Percentiles rank a stretch among this genome's conserved stretches.
Conservation (phyloP, 768 basidiomycete genomes). For the Panellus pusillus region DNA sequence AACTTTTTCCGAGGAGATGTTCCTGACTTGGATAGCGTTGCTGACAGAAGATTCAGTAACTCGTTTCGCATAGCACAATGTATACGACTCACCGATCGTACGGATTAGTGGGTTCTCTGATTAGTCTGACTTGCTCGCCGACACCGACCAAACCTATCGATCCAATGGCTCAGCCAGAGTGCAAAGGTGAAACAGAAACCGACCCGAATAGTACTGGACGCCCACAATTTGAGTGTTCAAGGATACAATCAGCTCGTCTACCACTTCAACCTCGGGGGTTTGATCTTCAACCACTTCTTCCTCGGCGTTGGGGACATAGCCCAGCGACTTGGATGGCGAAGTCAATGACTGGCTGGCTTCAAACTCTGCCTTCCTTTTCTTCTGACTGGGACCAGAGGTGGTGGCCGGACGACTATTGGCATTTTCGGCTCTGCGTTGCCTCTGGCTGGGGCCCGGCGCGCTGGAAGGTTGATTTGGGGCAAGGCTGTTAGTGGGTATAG, state of each 20-base stretch:
- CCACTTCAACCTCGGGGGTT: slow-evolving; percentile 44
- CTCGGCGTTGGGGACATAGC: slow-evolving; percentile 20
- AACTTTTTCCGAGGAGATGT: slow-evolving; percentile 73
- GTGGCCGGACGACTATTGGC: neutral
- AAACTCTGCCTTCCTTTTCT: slow-evolving; percentile 44
- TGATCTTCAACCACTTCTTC: slow-evolving; percentile 47
- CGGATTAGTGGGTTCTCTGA: slow-evolving; percentile 63
- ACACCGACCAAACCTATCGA: slow-evolving; percentile 72
- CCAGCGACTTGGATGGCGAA: slow-evolving; percentile 19
- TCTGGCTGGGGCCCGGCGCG: slow-evolving; percentile 27
- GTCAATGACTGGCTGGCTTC: slow-evolving; percentile 18
- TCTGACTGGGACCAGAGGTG: slow-evolving; percentile 28
- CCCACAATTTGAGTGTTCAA: slow-evolving; percentile 71
- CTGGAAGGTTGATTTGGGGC: neutral
- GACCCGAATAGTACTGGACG: slow-evolving; percentile 79
- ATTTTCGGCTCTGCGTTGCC: slow-evolving; percentile 43
- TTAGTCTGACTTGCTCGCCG: slow-evolving; percentile 73
- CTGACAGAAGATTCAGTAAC: slow-evolving; percentile 31
- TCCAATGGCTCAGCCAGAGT: slow-evolving; percentile 3
- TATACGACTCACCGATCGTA: slow-evolving; percentile 59
- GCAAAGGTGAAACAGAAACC: slow-evolving; percentile 1
- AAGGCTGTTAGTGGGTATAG: neutral
- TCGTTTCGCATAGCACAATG: too few species aligned
- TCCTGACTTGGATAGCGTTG: slow-evolving; percentile 81
- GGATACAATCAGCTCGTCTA: slow-evolving; percentile 69